Evolutionary conservation across 2,329 filamentous ascomycete genomes (phyloP), one percentile per base, ranked within the genome.

Genomic region (Fusarium ramigenum): DNA sequence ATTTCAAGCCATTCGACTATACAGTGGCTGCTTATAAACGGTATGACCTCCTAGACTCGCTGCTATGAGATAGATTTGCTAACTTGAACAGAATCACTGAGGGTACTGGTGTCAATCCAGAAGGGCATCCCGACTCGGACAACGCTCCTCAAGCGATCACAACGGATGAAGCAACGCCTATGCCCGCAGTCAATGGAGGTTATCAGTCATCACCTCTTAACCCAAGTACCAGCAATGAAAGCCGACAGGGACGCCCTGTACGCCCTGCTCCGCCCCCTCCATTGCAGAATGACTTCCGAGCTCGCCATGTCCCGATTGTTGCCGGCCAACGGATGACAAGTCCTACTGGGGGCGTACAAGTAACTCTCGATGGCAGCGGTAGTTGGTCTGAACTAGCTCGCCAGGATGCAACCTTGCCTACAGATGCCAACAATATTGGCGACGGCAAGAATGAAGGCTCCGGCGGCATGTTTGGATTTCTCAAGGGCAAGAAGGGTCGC

Each of bases 1-100:
- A 97, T 78, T 99, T 98, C 80, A 91, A 93, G 80, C 94, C 95
- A 2, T 99, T 98, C 81, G 96, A 99, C 82, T 99, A 99, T 82
- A 98, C 95, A 0, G 84, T 92, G 7, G 91, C 93, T 25, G 93
- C 91, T 7, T 96, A 95, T 78, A 91, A 92, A 78, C 92, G 92
- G 88, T 94, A 86, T 73, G 90, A 75, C 7, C 16, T n/a, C 21
- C 15, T 15, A 8, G 18, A 19, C 10, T 21, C 37, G 36, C 14
- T 11, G 30, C 15, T 37, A 37, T 21, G 16, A 25, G 18, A 23
- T 21, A 21, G 14, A 25, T 63, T 40, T 73, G 64, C 77, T 80
- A 61, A 78, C 63, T 32, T n/a, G 23, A 15, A 40, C 63, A 86
- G 84, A 69, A 82, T 86, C 37, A 82, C 84, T 8, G 82, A 81